phyloP scores from a whole-genome alignment of 2,329 filamentous ascomycete genomes.

The Arthroderma uncinatum region DNA sequence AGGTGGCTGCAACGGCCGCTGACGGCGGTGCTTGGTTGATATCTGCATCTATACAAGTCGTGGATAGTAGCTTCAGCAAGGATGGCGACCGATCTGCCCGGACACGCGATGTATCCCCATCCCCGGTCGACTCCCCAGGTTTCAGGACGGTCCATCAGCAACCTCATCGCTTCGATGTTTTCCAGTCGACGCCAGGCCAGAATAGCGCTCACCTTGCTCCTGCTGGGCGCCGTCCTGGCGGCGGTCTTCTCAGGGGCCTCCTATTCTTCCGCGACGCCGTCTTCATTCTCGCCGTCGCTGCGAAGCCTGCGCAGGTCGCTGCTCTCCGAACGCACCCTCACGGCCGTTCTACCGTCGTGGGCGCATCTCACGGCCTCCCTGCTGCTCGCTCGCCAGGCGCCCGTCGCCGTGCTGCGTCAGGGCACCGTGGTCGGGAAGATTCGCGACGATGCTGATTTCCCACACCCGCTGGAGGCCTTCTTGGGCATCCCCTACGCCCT shows the following conservation, averaged over 20 bases:
- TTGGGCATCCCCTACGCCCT: conserved; percentile 41
- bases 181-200: background rate
- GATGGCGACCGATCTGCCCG: too few relatives aligned
- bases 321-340: conserved; percentile 8
- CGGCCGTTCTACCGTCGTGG: conserved; percentile 8
- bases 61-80: too few relatives aligned
- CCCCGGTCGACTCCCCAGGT: background rate
- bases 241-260: background rate
- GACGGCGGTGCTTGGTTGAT: too few relatives aligned
- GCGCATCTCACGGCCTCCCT: conserved; percentile 5
- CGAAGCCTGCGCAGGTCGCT: background rate
- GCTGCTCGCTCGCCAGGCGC: conserved; percentile 9
- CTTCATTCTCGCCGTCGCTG: background rate
- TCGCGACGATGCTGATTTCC: conserved; percentile 15
- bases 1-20: too few relatives aligned
- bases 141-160: background rate
- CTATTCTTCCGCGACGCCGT: background rate
- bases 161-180: background rate
- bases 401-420: conserved; percentile 19
- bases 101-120: background rate
- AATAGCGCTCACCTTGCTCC: background rate
- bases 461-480: conserved; percentile 31
- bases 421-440: conserved; percentile 25
- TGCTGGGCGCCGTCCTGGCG: background rate
- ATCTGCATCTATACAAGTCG: too few relatives aligned